phyloP scores from a whole-genome alignment of 306 rosid genomes.

The Erythrophleum fordii region DNA sequence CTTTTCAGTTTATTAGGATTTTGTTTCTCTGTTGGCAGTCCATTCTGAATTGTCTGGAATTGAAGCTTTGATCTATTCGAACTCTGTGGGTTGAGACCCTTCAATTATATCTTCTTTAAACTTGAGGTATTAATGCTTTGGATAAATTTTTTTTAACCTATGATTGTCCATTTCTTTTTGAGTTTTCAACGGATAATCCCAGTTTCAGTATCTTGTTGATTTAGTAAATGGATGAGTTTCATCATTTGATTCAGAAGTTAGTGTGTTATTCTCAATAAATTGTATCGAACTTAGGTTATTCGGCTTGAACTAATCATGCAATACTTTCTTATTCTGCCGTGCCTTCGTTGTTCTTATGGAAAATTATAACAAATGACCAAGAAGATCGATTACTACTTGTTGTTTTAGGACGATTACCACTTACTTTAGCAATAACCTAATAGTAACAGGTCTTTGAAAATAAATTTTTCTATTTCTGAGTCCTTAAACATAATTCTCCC shows the following conservation, averaged over 20 bases:
- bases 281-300: not conserved
- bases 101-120: not conserved
- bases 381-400: no score
- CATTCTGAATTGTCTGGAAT: not conserved
- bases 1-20: not conserved
- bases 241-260: not conserved
- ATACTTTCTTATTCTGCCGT: no score
- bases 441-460: no score
- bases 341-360: no score
- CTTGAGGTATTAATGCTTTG: not conserved
- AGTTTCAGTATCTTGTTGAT: not conserved
- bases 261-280: not conserved
- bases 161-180: not conserved
- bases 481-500: no score
- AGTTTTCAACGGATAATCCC: not conserved
- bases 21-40: not conserved
- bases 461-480: no score
- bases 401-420: no score
- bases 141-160: not conserved
- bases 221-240: not conserved
- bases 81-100: not conserved
- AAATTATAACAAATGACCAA: no score
- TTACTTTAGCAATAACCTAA: no score
- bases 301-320: not conserved
- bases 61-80: constrained; percentile 14